A percentile compares a stretch with the other conserved stretches of the same genome.
These are phyloP conservation scores for Kurtzmaniella natalensis DNA, from an alignment of 1,139 yeast species.

Conservation along the genomic window DNA sequence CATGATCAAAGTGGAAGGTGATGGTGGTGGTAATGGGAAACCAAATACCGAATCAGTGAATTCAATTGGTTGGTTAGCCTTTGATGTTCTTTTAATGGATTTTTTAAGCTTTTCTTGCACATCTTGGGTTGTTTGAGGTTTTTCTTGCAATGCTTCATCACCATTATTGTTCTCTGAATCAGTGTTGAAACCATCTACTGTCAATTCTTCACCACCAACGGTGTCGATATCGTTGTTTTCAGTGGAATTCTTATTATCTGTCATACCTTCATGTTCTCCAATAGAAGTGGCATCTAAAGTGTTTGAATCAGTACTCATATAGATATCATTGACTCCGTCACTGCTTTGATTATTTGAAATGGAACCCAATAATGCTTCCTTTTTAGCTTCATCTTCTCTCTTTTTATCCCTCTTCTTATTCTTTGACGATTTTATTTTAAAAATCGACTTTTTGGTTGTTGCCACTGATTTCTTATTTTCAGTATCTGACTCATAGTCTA, in stretches of 20 bases:
- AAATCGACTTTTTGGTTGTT: conserved; percentile 4
- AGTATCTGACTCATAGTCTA: conserved; percentile 29
- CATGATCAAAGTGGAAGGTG: conserved; percentile 72
- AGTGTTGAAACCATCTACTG: conserved; percentile 4
- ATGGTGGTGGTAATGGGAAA: conserved; percentile 77
- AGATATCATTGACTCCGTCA: background rate
- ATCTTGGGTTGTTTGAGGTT: conserved; percentile 36
- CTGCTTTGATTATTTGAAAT: conserved; percentile 5
- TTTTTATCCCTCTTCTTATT: conserved; percentile 7
- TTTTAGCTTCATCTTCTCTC: conserved; percentile 9
- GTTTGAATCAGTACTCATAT: too few species aligned
- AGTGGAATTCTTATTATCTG: too few species aligned
- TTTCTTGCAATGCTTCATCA: conserved; percentile 8
- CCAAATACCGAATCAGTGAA: conserved; percentile 84
- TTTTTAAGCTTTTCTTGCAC: conserved; percentile 45
- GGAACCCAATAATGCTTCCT: conserved; percentile 6
- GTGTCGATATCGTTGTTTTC: conserved; percentile 7
- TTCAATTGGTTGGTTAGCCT: conserved; percentile 66
- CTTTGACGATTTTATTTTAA: conserved; percentile 1
- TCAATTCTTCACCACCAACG: conserved; percentile 8
- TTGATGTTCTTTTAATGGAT: conserved; percentile 39
- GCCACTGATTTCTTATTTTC: conserved; percentile 13
- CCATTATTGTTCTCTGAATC: conserved; percentile 11
- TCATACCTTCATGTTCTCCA: too few species aligned
- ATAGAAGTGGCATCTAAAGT: too few species aligned